These are phyloP conservation scores for Spirogloea muscicola DNA, from an alignment of 139 green algal genomes.

Conservation along the genomic window DNA sequence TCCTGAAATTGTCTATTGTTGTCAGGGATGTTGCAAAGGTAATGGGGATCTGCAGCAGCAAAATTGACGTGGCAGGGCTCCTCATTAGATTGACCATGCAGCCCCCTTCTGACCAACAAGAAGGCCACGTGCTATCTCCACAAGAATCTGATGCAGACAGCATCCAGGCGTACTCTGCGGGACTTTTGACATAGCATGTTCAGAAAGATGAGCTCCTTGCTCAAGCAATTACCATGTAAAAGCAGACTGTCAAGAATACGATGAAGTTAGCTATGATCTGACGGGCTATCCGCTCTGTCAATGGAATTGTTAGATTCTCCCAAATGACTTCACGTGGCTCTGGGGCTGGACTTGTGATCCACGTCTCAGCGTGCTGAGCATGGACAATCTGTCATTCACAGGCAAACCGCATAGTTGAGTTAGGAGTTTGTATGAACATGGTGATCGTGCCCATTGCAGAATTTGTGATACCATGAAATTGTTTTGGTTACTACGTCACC, in stretches of 20 bases:
- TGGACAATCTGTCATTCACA: conserved; percentile 17
- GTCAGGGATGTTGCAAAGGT: conserved; percentile 7
- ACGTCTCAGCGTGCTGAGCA: conserved; percentile 6
- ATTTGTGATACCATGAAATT: too few relatives aligned
- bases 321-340: conserved; percentile 17
- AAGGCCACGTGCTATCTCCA: too few relatives aligned
- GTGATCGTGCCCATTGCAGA: too few relatives aligned
- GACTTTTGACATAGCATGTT: neutral
- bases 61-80: too few relatives aligned
- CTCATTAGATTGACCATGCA: neutral
- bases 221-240: conserved; percentile 42
- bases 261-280: neutral
- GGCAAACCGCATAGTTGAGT: too few relatives aligned
- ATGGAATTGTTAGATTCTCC: conserved; percentile 11
- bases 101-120: too few relatives aligned
- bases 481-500: too few relatives aligned
- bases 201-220: neutral
- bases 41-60: conserved; percentile 23
- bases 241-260: conserved; percentile 48
- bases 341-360: conserved; percentile 32
- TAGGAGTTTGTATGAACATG: too few relatives aligned
- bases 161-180: neutral
- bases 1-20: conserved; percentile 44
- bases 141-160: neutral
- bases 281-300: conserved; percentile 1